Conservation (phyloP, 129 eudicot species). For the Saposhnikovia divaricata region DNA sequence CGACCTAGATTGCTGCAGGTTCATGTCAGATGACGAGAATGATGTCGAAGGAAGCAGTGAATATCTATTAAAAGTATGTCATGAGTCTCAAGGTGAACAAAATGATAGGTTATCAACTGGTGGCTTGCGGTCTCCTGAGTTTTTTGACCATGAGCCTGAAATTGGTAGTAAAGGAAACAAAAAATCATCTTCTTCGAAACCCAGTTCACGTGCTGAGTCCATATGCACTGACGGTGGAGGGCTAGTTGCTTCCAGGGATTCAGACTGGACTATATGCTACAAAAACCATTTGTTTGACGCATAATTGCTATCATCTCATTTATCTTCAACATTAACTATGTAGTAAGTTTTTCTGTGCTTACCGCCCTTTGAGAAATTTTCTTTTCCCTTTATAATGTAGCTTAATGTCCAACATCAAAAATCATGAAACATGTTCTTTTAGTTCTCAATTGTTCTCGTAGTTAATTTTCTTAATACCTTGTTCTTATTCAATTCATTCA, state of each 20-base stretch:
- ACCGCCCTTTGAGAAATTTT: background rate
- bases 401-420: background rate
- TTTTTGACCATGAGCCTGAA: slow-evolving; percentile 28
- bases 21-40: slow-evolving; percentile 69
- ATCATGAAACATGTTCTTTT: background rate
- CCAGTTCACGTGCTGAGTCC: slow-evolving; percentile 55
- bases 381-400: background rate
- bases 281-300: slow-evolving; percentile 38
- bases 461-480: background rate
- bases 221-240: slow-evolving; percentile 50
- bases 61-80: slow-evolving; percentile 11
- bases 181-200: slow-evolving; percentile 15
- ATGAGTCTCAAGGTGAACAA: slow-evolving; percentile 3
- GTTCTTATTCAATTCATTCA: background rate
- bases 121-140: slow-evolving; percentile 22
- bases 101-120: slow-evolving; percentile 1
- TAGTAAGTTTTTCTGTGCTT: slow-evolving; percentile 20
- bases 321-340: background rate
- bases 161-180: slow-evolving; percentile 21
- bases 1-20: slow-evolving; percentile 75
- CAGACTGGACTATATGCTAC: slow-evolving; percentile 51
- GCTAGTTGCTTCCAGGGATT: slow-evolving; percentile 51
- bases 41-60: slow-evolving; percentile 22
- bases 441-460: background rate
- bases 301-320: slow-evolving; percentile 20